A percentile compares a stretch with the other conserved stretches of the same genome.
Conservation (phyloP, 2,329 filamentous ascomycete genomes). For the Trichoderma oligosporum region DNA sequence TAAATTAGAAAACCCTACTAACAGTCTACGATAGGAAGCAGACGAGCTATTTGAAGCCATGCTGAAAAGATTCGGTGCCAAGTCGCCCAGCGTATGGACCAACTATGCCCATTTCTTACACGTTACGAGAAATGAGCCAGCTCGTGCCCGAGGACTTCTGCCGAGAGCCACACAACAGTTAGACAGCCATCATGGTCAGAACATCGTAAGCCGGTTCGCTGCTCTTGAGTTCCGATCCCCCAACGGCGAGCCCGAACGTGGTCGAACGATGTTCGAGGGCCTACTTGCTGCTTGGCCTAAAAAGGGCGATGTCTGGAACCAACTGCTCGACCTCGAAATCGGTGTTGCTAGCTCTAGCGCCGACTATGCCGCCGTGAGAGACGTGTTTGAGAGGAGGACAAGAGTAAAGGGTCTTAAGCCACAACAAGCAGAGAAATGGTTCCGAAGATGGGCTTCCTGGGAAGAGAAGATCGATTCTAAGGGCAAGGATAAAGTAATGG, state of each 20-base stretch:
- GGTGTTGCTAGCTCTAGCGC: slow-evolving; percentile 53
- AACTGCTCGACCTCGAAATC: slow-evolving; percentile 82
- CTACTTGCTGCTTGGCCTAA: slow-evolving; percentile 81
- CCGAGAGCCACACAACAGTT: slow-evolving; percentile 82
- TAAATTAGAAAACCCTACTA: slow-evolving; percentile 12
- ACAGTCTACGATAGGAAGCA: slow-evolving; percentile 60
- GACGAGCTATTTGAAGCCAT: slow-evolving; percentile 83
- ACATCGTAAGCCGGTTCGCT: slow-evolving; percentile 81
- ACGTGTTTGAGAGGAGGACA: slow-evolving; percentile 77
- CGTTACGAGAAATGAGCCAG: slow-evolving; percentile 64
- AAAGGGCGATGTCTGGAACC: slow-evolving; percentile 88
- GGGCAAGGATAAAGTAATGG: slow-evolving; percentile 66
- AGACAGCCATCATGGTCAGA: slow-evolving; percentile 58
- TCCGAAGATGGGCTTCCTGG: slow-evolving; percentile 87
- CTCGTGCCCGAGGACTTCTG: slow-evolving; percentile 73
- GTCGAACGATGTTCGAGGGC: slow-evolving; percentile 90
- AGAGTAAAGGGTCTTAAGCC: slow-evolving; percentile 70
- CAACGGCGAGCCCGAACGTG: slow-evolving; percentile 81
- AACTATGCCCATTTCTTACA: slow-evolving; percentile 96
- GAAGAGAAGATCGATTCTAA: slow-evolving; percentile 69
- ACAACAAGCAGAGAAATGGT: slow-evolving; percentile 79
- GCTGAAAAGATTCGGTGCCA: slow-evolving; percentile 83
- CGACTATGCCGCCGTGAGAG: slow-evolving; percentile 56
- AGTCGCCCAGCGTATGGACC: slow-evolving; percentile 76
- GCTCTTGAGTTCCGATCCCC: slow-evolving; percentile 84